These are phyloP conservation scores for Isatis tinctoria DNA, from an alignment of 345 rosid species.

Conservation along the genomic window DNA sequence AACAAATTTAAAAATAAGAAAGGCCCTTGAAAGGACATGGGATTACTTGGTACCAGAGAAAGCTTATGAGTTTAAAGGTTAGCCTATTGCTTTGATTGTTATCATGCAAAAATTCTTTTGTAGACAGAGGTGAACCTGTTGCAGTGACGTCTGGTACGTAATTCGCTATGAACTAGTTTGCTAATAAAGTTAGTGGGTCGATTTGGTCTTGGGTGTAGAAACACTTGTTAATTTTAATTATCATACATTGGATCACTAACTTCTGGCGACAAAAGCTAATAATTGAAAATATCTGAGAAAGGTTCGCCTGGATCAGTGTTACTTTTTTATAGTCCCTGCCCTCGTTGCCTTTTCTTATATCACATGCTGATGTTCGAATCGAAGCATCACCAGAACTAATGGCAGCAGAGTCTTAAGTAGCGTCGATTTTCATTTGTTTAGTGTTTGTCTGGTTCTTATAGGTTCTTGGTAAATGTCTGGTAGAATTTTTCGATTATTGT, in stretches of 20 bases:
- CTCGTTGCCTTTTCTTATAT: background rate
- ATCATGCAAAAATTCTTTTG: background rate
- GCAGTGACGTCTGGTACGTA: background rate
- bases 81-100: constrained; percentile 6
- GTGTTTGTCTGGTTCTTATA: background rate
- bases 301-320: constrained; percentile 4
- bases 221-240: background rate
- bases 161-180: background rate
- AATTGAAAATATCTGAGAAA: background rate
- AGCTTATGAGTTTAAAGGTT: constrained; percentile 89
- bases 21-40: constrained; percentile 97
- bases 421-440: background rate
- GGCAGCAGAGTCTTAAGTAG: constrained; percentile 3
- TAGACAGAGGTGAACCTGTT: constrained; percentile 10
- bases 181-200: constrained; percentile 1
- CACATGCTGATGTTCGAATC: background rate
- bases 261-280: background rate
- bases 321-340: background rate
- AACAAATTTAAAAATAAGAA: constrained; percentile 97
- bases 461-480: constrained; percentile 8
- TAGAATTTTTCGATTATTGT: background rate
- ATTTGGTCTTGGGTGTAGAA: background rate
- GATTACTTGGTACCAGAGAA: constrained; percentile 90
- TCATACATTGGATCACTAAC: background rate
- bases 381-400: background rate